A percentile compares a stretch with the other conserved stretches of the same genome.
Conservation (phyloP, 2,329 filamentous ascomycete genomes). For the Colletotrichum sp. region DNA sequence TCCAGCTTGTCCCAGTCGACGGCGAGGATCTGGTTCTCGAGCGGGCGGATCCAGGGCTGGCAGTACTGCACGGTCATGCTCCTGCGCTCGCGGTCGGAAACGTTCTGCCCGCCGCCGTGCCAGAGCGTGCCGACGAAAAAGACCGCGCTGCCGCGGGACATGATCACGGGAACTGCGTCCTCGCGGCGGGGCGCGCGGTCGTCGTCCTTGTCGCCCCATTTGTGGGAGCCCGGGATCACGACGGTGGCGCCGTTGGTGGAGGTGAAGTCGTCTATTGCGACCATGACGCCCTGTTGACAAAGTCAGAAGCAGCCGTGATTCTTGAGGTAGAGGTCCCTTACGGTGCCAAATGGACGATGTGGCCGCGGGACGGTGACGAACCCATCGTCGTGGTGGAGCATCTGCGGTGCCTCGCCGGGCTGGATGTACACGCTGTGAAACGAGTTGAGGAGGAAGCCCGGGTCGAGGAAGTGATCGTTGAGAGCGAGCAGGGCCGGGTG, state of each 20-base stretch:
- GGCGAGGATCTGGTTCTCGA: conserved; percentile 40
- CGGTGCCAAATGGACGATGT: conserved; percentile 34
- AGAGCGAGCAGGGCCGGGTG: conserved; percentile 39
- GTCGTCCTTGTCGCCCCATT: conserved; percentile 30
- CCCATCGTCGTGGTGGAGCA: conserved; percentile 37
- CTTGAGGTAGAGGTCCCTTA: conserved; percentile 1
- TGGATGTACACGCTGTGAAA: conserved; percentile 44
- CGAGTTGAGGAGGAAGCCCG: conserved; percentile 37
- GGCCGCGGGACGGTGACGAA: conserved; percentile 36
- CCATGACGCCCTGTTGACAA: conserved; percentile 28
- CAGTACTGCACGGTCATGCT: conserved; percentile 46
- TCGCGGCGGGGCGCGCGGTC: conserved; percentile 26
- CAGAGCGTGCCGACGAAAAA: conserved; percentile 40
- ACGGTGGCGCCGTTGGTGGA: conserved; percentile 38
- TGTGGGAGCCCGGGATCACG: conserved; percentile 39
- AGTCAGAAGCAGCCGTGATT: no score
- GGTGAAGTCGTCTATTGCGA: conserved; percentile 36
- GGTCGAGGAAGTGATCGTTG: conserved; percentile 44
- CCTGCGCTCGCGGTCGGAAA: conserved; percentile 29
- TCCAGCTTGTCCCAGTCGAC: conserved; percentile 31
- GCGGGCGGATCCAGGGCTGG: conserved; percentile 43
- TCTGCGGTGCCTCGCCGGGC: conserved; percentile 40
- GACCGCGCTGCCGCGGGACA: conserved; percentile 39
- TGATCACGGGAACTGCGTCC: conserved; percentile 36
- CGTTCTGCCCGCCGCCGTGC: conserved; percentile 43